Evolutionary conservation across 192 early-diverging fungal species (phyloP).

Genomic region (Dimargaris xerosporica): DNA sequence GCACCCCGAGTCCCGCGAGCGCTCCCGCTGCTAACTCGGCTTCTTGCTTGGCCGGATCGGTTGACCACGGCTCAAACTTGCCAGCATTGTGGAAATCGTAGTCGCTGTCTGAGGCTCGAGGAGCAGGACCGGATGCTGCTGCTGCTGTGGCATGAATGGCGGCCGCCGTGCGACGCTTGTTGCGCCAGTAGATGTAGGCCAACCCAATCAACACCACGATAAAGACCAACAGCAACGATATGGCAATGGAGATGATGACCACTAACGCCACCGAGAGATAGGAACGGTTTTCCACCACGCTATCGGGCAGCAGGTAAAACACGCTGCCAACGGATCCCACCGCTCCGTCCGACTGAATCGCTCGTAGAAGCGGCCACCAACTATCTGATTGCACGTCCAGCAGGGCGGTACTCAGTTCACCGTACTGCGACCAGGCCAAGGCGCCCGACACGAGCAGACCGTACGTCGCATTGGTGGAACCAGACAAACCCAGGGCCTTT

Average conservation of each 20-base stretch:
- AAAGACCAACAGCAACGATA: slow-evolving; percentile 47
- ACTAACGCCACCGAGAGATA: slow-evolving; percentile 39
- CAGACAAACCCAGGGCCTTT: not conserved
- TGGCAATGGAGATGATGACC: slow-evolving; percentile 50
- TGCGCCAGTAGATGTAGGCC: slow-evolving; percentile 35
- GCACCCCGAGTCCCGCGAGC: slow-evolving; percentile 8
- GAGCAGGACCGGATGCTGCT: slow-evolving; percentile 21
- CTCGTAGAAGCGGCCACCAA: slow-evolving; percentile 30
- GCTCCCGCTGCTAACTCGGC: slow-evolving; percentile 11
- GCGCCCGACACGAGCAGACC: slow-evolving; percentile 4
- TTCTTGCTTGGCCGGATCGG: slow-evolving; percentile 16
- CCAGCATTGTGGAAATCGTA: slow-evolving; percentile 20
- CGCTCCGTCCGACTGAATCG: slow-evolving; percentile 22
- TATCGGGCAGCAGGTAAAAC: slow-evolving; percentile 28
- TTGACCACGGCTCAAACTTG: slow-evolving; percentile 23
- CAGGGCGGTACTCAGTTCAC: not conserved
- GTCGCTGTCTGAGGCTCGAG: slow-evolving; percentile 13
- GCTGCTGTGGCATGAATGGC: slow-evolving; percentile 30
- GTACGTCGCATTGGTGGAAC: not conserved
- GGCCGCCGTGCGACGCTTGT: slow-evolving; percentile 28
- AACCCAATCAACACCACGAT: slow-evolving; percentile 43
- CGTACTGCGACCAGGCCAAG: not conserved
- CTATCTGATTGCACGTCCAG: slow-evolving; percentile 15
- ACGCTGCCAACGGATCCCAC: slow-evolving; percentile 22
- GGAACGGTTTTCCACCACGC: slow-evolving; percentile 25